Evolutionary conservation across 225 moss, liverwort and hornwort species (phyloP), one percentile per base, ranked within the genome.

Genomic region (Marchantia paleacea): DNA sequence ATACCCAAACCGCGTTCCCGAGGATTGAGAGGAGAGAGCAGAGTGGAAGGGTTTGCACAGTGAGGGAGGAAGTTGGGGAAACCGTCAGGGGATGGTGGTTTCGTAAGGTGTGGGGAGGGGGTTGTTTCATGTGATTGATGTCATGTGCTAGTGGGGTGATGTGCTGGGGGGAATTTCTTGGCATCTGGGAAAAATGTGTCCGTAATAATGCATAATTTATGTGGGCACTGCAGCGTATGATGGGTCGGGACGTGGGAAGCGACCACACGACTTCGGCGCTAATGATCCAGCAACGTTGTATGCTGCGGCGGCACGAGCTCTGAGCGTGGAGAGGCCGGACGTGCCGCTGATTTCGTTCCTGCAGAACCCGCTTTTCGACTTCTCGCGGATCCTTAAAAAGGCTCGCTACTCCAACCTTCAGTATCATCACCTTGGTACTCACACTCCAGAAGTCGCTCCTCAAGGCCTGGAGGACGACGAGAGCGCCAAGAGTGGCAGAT

Each of bases 171-270:
- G 64, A 64, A 26, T 64, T 64, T 64, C 26, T 26, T 7, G 64
- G 26, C 25, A 61, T 8, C n/a, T 11, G 64, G 24, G 24, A 8
- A n/a, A 8, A 64, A 0, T 25, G 64, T 10, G 25, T 8, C 0
- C 11, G 8, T 26, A 58, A 58, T 61, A 2, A 61, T 28, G 29
- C 7, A 1, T 64, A 8, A 28, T 19, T 2, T 9, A 12, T 48
- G 4, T 47, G 48, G 19, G 39, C 18, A 16, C 20, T 53, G 74
- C 54, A 74, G 74, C 14, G 68, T 0, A 12, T 28, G 7, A 74
- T 29, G 74, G 55, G 18, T 74, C 54, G n/a, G 62, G 76, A 61
- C 76, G 61, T 76, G 76, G 76, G 60, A 76, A 76, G 62, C 76
- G 76, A 62, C 39, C 61, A 47, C 76, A 76, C 60, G 76, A 74